Evolutionary conservation across 768 basidiomycete species (phyloP).

Genomic region (Lactarius akahatsu): DNA sequence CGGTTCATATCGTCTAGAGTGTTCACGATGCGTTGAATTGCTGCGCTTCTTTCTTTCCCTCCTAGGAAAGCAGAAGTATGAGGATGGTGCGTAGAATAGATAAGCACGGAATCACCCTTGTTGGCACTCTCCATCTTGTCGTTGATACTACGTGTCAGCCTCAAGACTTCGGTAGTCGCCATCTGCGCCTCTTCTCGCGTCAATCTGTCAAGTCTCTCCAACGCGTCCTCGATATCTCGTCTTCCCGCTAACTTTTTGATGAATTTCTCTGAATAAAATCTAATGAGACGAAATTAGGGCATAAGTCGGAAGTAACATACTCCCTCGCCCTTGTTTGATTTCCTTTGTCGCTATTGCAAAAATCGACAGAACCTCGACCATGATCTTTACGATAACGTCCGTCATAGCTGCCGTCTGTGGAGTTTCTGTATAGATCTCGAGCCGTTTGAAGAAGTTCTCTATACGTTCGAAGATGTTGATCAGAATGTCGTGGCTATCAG

Average conservation of each 20-base stretch:
- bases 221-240: neutral
- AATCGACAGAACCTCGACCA: conserved; percentile 2
- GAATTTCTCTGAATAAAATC: neutral
- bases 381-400: neutral
- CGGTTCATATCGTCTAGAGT: no score
- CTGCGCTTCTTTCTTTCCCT: neutral
- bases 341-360: neutral
- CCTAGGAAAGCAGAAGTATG: neutral
- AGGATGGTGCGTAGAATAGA: neutral
- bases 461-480: neutral
- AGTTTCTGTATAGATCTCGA: neutral
- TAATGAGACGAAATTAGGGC: neutral
- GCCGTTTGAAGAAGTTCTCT: conserved; percentile 1
- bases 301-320: neutral
- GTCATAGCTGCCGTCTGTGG: neutral
- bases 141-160: neutral
- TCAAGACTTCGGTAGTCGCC: conserved; percentile 1
- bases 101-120: no score
- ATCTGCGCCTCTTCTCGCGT: neutral
- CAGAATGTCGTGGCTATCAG: neutral
- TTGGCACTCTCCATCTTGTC: neutral
- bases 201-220: neutral
- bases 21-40: neutral
- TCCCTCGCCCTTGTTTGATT: neutral
- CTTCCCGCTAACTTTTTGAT: neutral